A percentile compares a stretch with the other conserved stretches of the same genome.
Conservation (phyloP, 1,284 basidiomycete species). For the Papiliotrema terrestris region DNA sequence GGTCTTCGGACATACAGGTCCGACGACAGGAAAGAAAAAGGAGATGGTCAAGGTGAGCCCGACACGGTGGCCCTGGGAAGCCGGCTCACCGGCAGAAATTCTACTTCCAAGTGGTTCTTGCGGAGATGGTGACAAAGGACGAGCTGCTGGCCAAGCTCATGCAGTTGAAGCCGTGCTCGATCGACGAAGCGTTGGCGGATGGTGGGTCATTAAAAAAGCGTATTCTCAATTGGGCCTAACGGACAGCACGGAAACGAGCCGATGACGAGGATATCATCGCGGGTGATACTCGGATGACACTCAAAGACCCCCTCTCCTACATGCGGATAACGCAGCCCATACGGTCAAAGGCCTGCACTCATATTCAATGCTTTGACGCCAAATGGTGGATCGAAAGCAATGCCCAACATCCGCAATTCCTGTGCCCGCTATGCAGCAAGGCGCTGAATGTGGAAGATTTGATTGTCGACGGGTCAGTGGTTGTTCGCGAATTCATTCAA, state of each 20-base stretch:
- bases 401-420: conserved; percentile 93
- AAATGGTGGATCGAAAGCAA: conserved; percentile 91
- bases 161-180: conserved; percentile 19
- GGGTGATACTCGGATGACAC: conserved; percentile 68
- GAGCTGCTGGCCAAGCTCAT: conserved; percentile 57
- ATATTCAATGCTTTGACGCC: conserved; percentile 95
- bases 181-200: conserved; percentile 19
- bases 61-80: neutral
- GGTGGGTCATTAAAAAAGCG: conserved; percentile 9
- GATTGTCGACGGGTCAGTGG: conserved; percentile 79
- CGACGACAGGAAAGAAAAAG: conserved; percentile 44
- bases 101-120: conserved; percentile 76
- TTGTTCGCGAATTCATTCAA: neutral
- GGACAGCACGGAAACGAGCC: neutral
- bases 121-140: conserved; percentile 66
- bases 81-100: conserved; percentile 61
- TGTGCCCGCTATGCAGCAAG: conserved; percentile 92
- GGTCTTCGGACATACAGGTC: conserved; percentile 84
- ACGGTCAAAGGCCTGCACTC: conserved; percentile 78
- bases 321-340: conserved; percentile 80
- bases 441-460: conserved; percentile 73
- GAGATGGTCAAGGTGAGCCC: conserved; percentile 37
- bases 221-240: neutral
- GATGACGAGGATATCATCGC: conserved; percentile 2
- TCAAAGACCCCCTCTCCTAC: conserved; percentile 92